Base-by-base conservation (phyloP, 106 monocot species). In the Dioscorea zingiberensis region DNA sequence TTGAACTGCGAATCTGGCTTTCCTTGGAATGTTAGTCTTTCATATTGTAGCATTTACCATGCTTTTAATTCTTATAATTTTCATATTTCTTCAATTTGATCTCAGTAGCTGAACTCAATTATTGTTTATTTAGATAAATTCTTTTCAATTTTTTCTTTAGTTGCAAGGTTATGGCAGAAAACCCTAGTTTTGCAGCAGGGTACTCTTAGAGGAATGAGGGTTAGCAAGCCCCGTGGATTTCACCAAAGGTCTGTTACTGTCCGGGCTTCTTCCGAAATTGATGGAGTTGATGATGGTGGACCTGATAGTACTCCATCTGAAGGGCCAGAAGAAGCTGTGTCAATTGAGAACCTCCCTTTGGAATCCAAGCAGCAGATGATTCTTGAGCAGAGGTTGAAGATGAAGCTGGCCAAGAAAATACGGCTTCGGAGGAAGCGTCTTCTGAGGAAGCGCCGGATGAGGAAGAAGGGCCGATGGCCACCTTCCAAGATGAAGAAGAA, bases 391-490 rank as follows among this genome's bases (percentile, higher is more conserved):
- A 84, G 81, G 72, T 51, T 78, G 75, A 85, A 70, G 76, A 92
- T 97, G 88, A 91, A 92, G 68, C 71, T 88, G 22, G 88, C 88
- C 14, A 91, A 88, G 73, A 97, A 92, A 68, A 71, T 97, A 48
- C 78, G 95, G 67, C 74, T 85, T 13, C 58, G 92, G 28, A 71
- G 88, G 65, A 79, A 79, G 58, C 71, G 95, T 13, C 92, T 91
- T n/a, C 53, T 91, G 13, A 73, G 78, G 54, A 91, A 91, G 76
- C 72, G 95, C 44, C 59, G 59, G 25, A 55, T 88, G 84, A 92
- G 92, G 72, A 97, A 97, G 95, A 97, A 86, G 75, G 95, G 95
- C 1, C 63, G 91, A 51, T 92, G 92, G 95, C 84, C 92, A 56
- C 83, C 91, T 15, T 88, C 95, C 9, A 88, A 97, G 85, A 84